Base-by-base conservation (phyloP, 1,284 basidiomycete species). In the Austroboletus niveus region DNA sequence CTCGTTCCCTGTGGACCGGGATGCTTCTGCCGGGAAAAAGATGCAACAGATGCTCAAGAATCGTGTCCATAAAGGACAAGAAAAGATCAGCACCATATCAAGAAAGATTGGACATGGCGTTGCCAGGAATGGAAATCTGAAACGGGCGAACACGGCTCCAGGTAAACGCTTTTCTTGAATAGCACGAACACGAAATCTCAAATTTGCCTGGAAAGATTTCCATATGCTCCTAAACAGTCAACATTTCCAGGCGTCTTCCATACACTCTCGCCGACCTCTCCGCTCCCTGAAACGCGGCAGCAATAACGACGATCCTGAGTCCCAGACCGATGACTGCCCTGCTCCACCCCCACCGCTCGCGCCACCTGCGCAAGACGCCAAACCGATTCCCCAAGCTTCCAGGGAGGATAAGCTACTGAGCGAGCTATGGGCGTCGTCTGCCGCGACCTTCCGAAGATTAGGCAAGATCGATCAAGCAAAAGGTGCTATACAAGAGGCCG, bases 401-500 rank as follows among this genome's bases (percentile, higher is more conserved):
- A 79, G 75, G 45, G 89, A 92, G 61, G 82, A 84, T 36, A 75
- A 85, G 31, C 70, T 95, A 34, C 73, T 98, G 51, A 91, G 89
- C 51, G 85, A 93, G 59, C 73, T 98, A 20, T 99, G 96, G 96
- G 73, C 98, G 7, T 90, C 93, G 80, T 89, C 87, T 3, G 93
- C 96, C 0, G 94, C 97, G 5, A 95, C 92, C 0, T 99, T 98
- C 75, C 80, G 97, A 32, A 76, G 96, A 51, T 76, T 89, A 45
- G 90, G 90, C 10, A 94, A 95, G 72, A 82, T 92, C 50, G 92
- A 95, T 54, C 92, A 98, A 64, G 85, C 91, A 3, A 84, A 87
- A 52, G 93, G 85, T 9, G 89, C 96, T 3, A 94, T 98, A 45
- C 92, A 95, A 65, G 96, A 99, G 71, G 97, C 96, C 0, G 96